phyloP scores from a whole-genome alignment of 164 flowering plant species.

The Santalum album region DNA sequence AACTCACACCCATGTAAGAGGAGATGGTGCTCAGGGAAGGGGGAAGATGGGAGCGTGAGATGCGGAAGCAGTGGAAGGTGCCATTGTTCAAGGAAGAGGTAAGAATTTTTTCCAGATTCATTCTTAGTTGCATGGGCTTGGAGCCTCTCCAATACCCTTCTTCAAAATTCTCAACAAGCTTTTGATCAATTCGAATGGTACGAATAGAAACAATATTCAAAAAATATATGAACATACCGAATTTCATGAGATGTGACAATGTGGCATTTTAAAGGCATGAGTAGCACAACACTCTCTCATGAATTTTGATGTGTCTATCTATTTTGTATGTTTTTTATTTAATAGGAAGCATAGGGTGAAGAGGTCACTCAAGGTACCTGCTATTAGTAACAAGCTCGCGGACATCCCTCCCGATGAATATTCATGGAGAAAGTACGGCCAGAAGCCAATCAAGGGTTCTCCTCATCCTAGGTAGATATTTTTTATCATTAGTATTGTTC shows the following conservation, averaged over 20 bases:
- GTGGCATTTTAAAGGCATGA: not conserved
- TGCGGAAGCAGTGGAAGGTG: conserved; percentile 85
- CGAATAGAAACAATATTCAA: no score
- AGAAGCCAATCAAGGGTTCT: conserved; percentile 97
- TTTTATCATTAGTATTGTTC: not conserved
- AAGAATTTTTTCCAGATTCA: not conserved
- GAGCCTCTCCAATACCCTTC: no score
- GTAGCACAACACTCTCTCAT: no score
- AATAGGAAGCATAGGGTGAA: conserved; percentile 83
- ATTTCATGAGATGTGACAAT: no score
- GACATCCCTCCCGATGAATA: conserved; percentile 97
- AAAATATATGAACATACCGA: no score
- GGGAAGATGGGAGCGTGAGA: conserved; percentile 81
- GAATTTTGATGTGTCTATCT: no score
- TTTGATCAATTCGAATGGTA: no score
- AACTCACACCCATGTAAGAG: conserved; percentile 54
- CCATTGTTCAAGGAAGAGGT: conserved; percentile 98
- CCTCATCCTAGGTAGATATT: conserved; percentile 80
- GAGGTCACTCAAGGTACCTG: conserved; percentile 94
- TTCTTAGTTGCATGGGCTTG: no score
- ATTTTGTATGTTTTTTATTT: not conserved
- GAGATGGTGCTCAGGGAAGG: conserved; percentile 72
- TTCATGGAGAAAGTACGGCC: conserved; percentile 97
- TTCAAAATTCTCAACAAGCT: no score
- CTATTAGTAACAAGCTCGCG: conserved; percentile 94